Base-by-base conservation (phyloP, 2,329 filamentous ascomycete species). In the Epicoccum sorghinum region DNA sequence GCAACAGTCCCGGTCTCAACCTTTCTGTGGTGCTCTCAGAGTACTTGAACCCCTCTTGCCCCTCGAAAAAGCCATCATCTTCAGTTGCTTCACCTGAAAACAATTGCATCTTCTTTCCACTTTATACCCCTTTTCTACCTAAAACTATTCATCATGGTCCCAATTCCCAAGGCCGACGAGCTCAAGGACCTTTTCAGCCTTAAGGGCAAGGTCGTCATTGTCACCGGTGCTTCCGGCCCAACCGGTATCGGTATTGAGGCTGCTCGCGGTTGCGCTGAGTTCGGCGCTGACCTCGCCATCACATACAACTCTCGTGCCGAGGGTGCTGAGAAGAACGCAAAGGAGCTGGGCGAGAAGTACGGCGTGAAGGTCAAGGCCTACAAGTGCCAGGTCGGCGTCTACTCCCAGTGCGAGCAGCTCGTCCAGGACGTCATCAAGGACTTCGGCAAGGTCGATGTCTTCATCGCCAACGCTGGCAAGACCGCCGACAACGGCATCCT, bases 401-500 rank as follows among this genome's bases (percentile, higher is more conserved):
- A 82, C 77, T 78, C 80, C 54, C 79, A 78, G 65, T 83, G 84
- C 53, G 75, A 83, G 70, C 74, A 80, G 72, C 76, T 87, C 51
- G 83, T 88, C 65, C 73, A 79, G 59, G 78, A 84, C 38, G 84
- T 88, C 47, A 78, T 87, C 70, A 78, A 79, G 62, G 89, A 93
- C 69, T 93, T 92, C 64, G 85, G 85, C 74, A 82, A 86, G 76
- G 82, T 88, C 67, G 85, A 88, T 67, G 83, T 82, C 65, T 87
- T 88, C 75, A 83, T 88, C 61, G 86, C 86, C 75, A 89, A 89
- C 74, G 88, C 89, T 18, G 89, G 89, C 52, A 83, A 85, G 57
- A 90, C 89, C 5, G 87, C 88, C 62, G 82, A 88, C 77, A 79
- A 78, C 50, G 88, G 88, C 53, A 82, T 90, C 68, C 79, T 90